Evolutionary conservation across 768 basidiomycete genomes (phyloP).

Genomic region (Tylopilus subfusipes): DNA sequence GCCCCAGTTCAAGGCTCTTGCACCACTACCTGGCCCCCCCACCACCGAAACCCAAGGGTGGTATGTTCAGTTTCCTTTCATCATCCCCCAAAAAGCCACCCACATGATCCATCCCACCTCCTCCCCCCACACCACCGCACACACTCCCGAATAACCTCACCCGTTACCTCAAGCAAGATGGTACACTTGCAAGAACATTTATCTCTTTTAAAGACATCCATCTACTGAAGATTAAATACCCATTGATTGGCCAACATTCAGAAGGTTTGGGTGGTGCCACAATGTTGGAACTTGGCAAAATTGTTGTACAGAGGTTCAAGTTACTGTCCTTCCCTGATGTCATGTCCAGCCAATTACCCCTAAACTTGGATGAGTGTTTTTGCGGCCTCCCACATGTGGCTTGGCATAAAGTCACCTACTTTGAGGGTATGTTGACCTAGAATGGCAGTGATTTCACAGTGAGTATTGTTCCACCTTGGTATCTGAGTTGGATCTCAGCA

Average conservation of each 20-base stretch:
- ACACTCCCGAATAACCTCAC: slow-evolving; percentile 72
- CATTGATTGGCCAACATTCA: slow-evolving; percentile 71
- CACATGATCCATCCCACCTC: slow-evolving; percentile 37
- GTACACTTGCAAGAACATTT: slow-evolving; percentile 84
- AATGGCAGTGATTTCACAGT: slow-evolving; percentile 90
- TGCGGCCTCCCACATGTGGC: slow-evolving; percentile 84
- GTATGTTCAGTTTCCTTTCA: slow-evolving; percentile 73
- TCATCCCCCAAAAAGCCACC: slow-evolving; percentile 69
- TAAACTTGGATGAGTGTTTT: slow-evolving; percentile 89
- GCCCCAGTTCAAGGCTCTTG: slow-evolving; percentile 71
- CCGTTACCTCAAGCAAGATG: slow-evolving; percentile 77
- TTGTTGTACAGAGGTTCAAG: slow-evolving; percentile 87
- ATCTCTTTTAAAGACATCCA: slow-evolving; percentile 86
- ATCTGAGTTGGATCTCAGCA: neutral
- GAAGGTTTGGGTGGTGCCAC: slow-evolving; percentile 51
- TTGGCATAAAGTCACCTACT: slow-evolving; percentile 94
- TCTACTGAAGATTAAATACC: slow-evolving; percentile 78
- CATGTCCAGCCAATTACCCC: slow-evolving; percentile 71
- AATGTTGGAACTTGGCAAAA: slow-evolving; percentile 80
- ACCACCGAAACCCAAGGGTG: slow-evolving; percentile 53
- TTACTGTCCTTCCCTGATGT: slow-evolving; percentile 87
- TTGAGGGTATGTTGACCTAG: slow-evolving; percentile 90
- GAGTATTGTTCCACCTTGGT: slow-evolving; percentile 30
- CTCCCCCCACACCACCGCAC: slow-evolving; percentile 37
- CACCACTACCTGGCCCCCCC: slow-evolving; percentile 47